phyloP scores from a whole-genome alignment of 140 eudicot species.

The Anethum foeniculum region DNA sequence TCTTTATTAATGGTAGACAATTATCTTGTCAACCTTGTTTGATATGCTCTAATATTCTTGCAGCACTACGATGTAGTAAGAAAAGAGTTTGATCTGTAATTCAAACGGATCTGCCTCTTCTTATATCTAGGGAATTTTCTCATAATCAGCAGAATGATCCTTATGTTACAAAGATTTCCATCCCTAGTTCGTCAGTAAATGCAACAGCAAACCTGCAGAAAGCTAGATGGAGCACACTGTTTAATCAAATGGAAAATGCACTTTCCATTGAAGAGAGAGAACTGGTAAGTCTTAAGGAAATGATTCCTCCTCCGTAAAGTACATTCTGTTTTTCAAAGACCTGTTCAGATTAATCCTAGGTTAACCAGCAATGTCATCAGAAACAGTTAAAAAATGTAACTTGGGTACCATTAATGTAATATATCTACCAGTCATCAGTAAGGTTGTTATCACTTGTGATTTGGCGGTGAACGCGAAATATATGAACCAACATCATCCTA shows the following conservation, averaged over 20 bases:
- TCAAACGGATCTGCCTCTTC: constrained; percentile 52
- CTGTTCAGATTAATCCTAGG: background rate
- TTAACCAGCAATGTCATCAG: background rate
- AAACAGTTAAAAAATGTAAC: background rate
- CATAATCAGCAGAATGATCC: constrained; percentile 42
- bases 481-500: background rate
- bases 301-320: background rate
- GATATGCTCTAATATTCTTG: constrained; percentile 9
- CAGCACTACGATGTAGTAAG: constrained; percentile 78
- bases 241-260: constrained; percentile 65
- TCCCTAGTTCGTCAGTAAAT: constrained; percentile 9
- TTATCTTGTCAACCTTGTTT: background rate
- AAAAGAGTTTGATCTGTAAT: constrained; percentile 71
- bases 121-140: constrained; percentile 55
- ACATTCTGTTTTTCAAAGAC: background rate
- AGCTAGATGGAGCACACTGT: constrained; percentile 55
- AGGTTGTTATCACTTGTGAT: background rate
- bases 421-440: background rate
- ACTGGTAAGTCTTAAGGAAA: constrained; percentile 40
- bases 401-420: background rate
- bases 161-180: constrained; percentile 9
- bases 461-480: background rate
- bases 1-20: background rate
- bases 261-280: constrained; percentile 78
- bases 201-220: constrained; percentile 35